Percentiles rank a stretch among this genome's conserved stretches.
phyloP scores from a whole-genome alignment of 108 stramenopile species.

The Fragilaria radians region DNA sequence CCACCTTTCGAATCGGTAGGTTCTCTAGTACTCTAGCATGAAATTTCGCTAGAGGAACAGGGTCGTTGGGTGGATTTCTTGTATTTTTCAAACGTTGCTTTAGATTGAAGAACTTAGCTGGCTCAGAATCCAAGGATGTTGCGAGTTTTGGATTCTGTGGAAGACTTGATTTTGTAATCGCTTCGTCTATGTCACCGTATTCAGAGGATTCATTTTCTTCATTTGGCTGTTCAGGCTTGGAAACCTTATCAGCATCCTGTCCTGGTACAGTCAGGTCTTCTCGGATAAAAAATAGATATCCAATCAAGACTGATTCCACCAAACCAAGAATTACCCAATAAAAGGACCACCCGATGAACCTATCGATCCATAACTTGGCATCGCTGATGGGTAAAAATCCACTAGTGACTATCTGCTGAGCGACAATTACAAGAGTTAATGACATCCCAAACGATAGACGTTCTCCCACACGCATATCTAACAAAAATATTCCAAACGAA shows the following conservation, averaged over 20 bases:
- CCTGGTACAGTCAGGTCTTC: constrained; percentile 4
- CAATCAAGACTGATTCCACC: constrained; percentile 9
- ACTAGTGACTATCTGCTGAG: constrained; percentile 21
- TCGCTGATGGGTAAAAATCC: constrained; percentile 8
- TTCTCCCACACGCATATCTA: constrained; percentile 23
- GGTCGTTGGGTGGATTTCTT: background rate
- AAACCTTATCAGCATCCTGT: background rate
- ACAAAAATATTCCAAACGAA: constrained; percentile 16
- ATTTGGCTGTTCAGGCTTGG: background rate
- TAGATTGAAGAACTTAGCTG: too few species aligned
- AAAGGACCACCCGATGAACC: constrained; percentile 14
- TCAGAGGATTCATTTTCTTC: background rate
- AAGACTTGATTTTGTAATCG: background rate
- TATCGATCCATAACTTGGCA: constrained; percentile 14
- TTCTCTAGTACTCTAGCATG: background rate
- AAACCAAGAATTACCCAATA: constrained; percentile 18
- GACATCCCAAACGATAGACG: constrained; percentile 20
- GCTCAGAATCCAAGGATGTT: background rate
- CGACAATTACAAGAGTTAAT: constrained; percentile 15
- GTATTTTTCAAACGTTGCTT: background rate
- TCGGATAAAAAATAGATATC: constrained; percentile 11
- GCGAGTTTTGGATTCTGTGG: background rate
- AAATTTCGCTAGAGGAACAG: background rate
- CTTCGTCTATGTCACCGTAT: background rate
- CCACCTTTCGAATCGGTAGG: background rate